Evolutionary conservation across 75 land plant species (phyloP), one percentile per base, ranked within the genome.

Genomic region (Picea glauca): DNA sequence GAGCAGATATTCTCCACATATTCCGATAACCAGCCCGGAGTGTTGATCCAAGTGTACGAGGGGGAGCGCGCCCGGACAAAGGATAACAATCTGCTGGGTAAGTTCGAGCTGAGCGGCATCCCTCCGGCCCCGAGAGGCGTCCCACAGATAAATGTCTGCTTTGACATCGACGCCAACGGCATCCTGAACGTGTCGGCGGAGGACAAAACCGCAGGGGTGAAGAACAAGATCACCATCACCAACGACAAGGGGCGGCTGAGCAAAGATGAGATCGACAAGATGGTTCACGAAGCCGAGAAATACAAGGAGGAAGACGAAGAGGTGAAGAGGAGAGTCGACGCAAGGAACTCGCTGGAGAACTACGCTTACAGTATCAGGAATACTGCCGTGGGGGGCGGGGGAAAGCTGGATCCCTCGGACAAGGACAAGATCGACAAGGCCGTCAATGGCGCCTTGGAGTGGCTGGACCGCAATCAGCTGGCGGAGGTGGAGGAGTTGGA

Each of bases 361-460:
- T 85, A 85, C 72, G 87, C 87, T 33, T 85, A 83, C 81, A 85
- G 79, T 86, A 85, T 85, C 87, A 78, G 86, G 86, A 85, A 83
- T 62, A 83, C 81, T 4, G 88, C 81, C 33, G 84, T 81, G 38
- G 81, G 79, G 74, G 77, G 81, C 58, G 83, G 56, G 18, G 62
- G 73, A 14, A 56, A 46, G 57, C 58, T 40, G 38, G 57, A 46
- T 54, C 13, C 78, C 8, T 1, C 77, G 1, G 60, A 62, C 54
- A 77, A 72, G 76, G 58, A 75, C 74, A 43, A 60, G 21, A 82
- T 60, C 23, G 61, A 82, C 1, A 43, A 67, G 13, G 82, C 78
- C 17, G 63, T 65, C 77, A 26, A 76, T 56, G 8, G 30, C 12
- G 73, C 88, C 20, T 79, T 87, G 0, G 58, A 68, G 46, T 87